Conservation (phyloP, 495 filamentous ascomycete genomes). For the Poronia punctata region DNA sequence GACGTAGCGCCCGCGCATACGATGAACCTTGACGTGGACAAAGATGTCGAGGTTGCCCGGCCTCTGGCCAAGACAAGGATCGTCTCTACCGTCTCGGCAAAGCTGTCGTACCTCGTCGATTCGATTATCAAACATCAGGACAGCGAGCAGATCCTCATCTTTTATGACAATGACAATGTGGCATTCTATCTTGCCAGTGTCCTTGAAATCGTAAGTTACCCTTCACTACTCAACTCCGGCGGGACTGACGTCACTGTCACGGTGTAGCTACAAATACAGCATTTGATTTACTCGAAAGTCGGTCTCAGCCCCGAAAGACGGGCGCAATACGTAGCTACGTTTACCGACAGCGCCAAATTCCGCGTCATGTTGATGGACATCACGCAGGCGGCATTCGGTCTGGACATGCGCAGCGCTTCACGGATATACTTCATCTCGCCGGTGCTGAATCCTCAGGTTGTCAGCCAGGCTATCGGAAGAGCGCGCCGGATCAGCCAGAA, state of each 20-base stretch:
- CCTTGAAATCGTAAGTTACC: slow-evolving; percentile 53
- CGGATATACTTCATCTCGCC: slow-evolving; percentile 91
- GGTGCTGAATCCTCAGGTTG: slow-evolving; percentile 75
- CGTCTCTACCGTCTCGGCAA: slow-evolving; percentile 75
- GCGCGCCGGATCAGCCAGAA: slow-evolving; percentile 84
- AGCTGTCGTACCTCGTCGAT: slow-evolving; percentile 80
- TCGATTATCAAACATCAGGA: slow-evolving; percentile 57
- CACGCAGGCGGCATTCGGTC: slow-evolving; percentile 74
- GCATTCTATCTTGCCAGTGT: slow-evolving; percentile 78
- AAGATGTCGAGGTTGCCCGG: slow-evolving; percentile 26
- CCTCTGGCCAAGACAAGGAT: slow-evolving; percentile 56
- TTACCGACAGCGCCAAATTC: slow-evolving; percentile 58
- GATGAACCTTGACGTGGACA: background rate
- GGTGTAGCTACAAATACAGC: slow-evolving; percentile 53
- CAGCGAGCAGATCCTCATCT: slow-evolving; percentile 81
- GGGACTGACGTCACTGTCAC: slow-evolving; percentile 9
- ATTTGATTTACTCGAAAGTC: slow-evolving; percentile 73
- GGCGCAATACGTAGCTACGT: slow-evolving; percentile 67
- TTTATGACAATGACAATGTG: slow-evolving; percentile 82
- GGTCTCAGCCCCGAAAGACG: slow-evolving; percentile 53
- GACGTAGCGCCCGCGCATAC: background rate
- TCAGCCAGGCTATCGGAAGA: slow-evolving; percentile 88
- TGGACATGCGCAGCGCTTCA: slow-evolving; percentile 75
- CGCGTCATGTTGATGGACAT: slow-evolving; percentile 84
- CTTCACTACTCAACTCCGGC: background rate